A percentile compares a stretch with the other conserved stretches of the same genome.
Conservation (phyloP, 202 grass and related monocot species). For the Elaeis oleifera region DNA sequence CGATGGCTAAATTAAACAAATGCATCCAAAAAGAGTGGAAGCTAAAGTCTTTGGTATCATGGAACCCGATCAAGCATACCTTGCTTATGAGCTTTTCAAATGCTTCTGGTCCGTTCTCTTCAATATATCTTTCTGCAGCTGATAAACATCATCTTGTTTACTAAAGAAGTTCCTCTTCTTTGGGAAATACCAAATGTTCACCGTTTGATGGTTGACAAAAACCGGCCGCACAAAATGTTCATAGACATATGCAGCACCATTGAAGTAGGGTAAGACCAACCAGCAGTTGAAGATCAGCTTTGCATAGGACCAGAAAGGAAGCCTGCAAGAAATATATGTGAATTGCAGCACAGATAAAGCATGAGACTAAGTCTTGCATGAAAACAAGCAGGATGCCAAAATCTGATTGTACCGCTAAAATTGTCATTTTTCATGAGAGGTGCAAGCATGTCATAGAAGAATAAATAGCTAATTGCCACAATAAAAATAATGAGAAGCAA, state of each 20-base stretch:
- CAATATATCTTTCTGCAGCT: conserved; percentile 11
- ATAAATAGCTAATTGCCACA: too few species aligned
- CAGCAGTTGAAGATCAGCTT: conserved; percentile 96
- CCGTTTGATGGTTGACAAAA: conserved; percentile 65
- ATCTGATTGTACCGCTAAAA: too few species aligned
- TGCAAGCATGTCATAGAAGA: too few species aligned
- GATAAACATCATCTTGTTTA: conserved; percentile 10
- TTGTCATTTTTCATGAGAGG: too few species aligned
- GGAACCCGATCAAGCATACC: conserved; percentile 1
- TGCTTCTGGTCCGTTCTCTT: conserved; percentile 25
- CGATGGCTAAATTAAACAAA: neutral
- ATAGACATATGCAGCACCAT: conserved; percentile 88
- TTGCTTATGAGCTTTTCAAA: conserved; percentile 21
- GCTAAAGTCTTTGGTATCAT: neutral
- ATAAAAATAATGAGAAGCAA: too few species aligned
- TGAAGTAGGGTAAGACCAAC: conserved; percentile 91
- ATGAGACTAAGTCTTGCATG: neutral
- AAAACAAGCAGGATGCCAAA: too few species aligned
- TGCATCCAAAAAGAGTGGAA: neutral
- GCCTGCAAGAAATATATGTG: conserved; percentile 35
- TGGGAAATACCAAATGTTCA: conserved; percentile 26
- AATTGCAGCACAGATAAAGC: neutral
- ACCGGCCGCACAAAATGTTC: conserved; percentile 81
- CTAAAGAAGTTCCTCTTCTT: conserved; percentile 13
- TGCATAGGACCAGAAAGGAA: conserved; percentile 90